These are phyloP conservation scores for Wickerhamomyces tratensis DNA, from an alignment of 805 yeast species.

Conservation along the genomic window DNA sequence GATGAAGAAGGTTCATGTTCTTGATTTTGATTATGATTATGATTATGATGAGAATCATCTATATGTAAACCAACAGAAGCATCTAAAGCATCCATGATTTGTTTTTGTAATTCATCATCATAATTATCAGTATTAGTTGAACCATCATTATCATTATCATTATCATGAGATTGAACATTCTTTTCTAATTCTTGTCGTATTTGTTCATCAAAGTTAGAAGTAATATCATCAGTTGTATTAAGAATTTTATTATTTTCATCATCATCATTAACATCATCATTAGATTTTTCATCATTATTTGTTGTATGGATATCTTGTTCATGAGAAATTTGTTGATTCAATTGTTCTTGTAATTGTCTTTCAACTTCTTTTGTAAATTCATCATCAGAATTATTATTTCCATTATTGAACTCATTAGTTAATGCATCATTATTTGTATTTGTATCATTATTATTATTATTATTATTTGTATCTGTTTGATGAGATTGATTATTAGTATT, in stretches of 20 bases:
- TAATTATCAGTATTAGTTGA: slow-evolving; percentile 1
- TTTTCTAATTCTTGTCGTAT: slow-evolving; percentile 4
- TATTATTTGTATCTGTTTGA: neutral
- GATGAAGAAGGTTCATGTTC: too few relatives aligned
- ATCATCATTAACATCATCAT: neutral
- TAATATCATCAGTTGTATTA: too few relatives aligned
- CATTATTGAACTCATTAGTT: neutral
- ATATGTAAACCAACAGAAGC: neutral
- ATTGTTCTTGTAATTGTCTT: slow-evolving; percentile 14
- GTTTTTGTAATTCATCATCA: slow-evolving; percentile 8
- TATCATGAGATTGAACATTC: neutral
- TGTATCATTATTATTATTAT: neutral
- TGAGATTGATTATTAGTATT: slow-evolving; percentile 1
- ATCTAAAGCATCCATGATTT: slow-evolving; percentile 11
- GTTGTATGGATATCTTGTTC: neutral
- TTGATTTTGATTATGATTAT: too few relatives aligned
- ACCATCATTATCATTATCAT: neutral
- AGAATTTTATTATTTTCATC: neutral
- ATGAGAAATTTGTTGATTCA: slow-evolving; percentile 1
- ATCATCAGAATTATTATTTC: slow-evolving; percentile 10
- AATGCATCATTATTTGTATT: neutral
- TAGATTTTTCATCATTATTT: too few relatives aligned
- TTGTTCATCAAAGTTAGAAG: neutral
- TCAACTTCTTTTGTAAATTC: slow-evolving; percentile 19
- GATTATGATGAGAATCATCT: too few relatives aligned